Base-by-base conservation (phyloP, 441 rosid genomes). In the Mallotus japonicus region DNA sequence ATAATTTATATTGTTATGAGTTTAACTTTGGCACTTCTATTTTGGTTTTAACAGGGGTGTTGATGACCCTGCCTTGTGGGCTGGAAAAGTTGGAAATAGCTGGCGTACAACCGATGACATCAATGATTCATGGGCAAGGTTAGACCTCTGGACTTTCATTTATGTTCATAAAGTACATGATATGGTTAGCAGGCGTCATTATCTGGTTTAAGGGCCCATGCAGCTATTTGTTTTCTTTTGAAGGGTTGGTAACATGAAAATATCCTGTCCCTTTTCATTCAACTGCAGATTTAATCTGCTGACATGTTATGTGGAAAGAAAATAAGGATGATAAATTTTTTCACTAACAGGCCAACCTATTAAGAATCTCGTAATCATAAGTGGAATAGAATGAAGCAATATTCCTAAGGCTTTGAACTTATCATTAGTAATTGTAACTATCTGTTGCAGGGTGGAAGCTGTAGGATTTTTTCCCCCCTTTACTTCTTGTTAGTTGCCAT, bases 101-200 rank as follows among this genome's bases (percentile, higher is more conserved):
- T 95, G 99, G 99, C 97, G 98, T 51, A 95, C 95, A 53, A 90
- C 98, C 10, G 93, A 83, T 62, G 99, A 95, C 84, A 95, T 95
- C 80, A 91, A 89, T 46, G 98, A 93, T 73, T 73, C 98, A 68
- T 95, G 99, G 99, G 95, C 80, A 79, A 95, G 99, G 99, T 95
- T 75, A 60, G 72, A 80, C 75, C 76, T 78, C 69, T 74, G 32
- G 68, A 67, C 71, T 59, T 49, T n/a, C 42, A 51, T 12, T 2
- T 54, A 9, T 74, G 55, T 65, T 55, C 10, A 10, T 44, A 46
- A 65, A 51, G 53, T 47, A 22, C 19, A 60, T 44, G 44, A 49
- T 47, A 13, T 44, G 24, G 24, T 24, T 34, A 70, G 57, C 15
- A 32, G 47, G 51, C 60, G 32, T 65, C 62, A 62, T 7, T 69